Base-by-base conservation (phyloP, 2,329 filamentous ascomycete genomes). In the Botrytis deweyae region DNA sequence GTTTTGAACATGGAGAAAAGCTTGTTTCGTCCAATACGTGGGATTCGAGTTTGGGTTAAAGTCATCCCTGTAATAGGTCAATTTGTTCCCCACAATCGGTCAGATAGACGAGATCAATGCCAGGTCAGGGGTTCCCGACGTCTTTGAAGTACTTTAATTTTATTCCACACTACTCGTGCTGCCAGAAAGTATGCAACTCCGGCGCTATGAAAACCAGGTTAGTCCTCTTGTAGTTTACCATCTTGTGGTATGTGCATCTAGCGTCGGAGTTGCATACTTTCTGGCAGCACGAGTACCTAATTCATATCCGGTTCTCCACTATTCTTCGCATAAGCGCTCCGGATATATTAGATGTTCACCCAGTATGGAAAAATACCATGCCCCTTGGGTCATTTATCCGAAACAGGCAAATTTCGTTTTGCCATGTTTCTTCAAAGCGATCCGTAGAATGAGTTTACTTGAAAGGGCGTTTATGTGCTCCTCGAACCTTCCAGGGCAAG, bases 351-450 rank as follows among this genome's bases (percentile, higher is more conserved):
- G 29, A 14, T 14, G n/a, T 33, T 58, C 66, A 65, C 36, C 61
- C 61, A 72, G 22, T 52, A n/a, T 65, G 70, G 70, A 55, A 70
- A 33, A 62, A 58, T 55, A 20, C 33, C 40, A 25, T 59, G n/a
- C n/a, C 40, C 36, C 55, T 68, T 40, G 3, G 22, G 29, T 49
- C 38, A 65, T 73, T 71, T 73, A 73, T 73, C 72, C 67, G 59
- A 64, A 38, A 73, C 72, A 61, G 65, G 44, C 72, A 71, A 64
- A 73, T 65, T 61, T 65, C 59, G 29, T 46, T 64, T 52, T n/a
- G 55, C 42, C 40, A 33, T 73, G 29, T 58, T 58, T 14, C 49
- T 22, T 9, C 16, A 20, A 58, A 68, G 36, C n/a, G 52, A 58
- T 29, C 44, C 25, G 58, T 38, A n/a, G n/a, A 38, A 44, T 40